Evolutionary conservation across 2,329 filamentous ascomycete genomes (phyloP).

Genomic region (Calonectria leucothoes): DNA sequence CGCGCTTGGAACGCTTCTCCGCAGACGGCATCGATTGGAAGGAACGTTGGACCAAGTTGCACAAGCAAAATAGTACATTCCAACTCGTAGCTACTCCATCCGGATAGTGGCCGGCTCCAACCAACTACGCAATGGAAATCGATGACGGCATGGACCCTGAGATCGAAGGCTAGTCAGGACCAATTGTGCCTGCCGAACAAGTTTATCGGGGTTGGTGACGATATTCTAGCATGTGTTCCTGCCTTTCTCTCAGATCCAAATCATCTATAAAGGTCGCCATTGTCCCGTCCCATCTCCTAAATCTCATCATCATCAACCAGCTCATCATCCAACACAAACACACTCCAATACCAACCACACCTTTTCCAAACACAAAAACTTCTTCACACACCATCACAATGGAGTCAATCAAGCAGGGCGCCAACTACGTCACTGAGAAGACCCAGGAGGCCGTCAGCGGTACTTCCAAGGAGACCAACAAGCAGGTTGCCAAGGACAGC

Average conservation of each 20-base stretch:
- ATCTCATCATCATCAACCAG: not conserved
- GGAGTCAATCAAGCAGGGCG: conserved; percentile 69
- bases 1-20: not conserved
- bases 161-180: not conserved
- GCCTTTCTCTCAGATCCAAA: not conserved
- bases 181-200: not conserved
- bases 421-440: conserved; percentile 74
- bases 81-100: not conserved
- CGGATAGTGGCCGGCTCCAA: not conserved
- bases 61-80: not conserved
- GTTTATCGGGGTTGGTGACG: not conserved
- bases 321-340: not conserved
- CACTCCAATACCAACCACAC: conserved; percentile 1
- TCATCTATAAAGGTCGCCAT: conserved; percentile 6
- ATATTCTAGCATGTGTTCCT: not conserved
- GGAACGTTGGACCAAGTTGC: not conserved
- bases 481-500: conserved; percentile 73
- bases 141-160: conserved; percentile 1
- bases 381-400: conserved; percentile 50
- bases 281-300: not conserved
- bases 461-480: conserved; percentile 77
- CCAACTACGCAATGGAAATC: not conserved
- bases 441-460: conserved; percentile 67
- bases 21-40: not conserved
- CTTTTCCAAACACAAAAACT: not conserved